A percentile compares a stretch with the other conserved stretches of the same genome.
These are phyloP conservation scores for Pseudomicrostroma phylloplanum DNA, from an alignment of 1,284 basidiomycete species.

Conservation along the genomic window DNA sequence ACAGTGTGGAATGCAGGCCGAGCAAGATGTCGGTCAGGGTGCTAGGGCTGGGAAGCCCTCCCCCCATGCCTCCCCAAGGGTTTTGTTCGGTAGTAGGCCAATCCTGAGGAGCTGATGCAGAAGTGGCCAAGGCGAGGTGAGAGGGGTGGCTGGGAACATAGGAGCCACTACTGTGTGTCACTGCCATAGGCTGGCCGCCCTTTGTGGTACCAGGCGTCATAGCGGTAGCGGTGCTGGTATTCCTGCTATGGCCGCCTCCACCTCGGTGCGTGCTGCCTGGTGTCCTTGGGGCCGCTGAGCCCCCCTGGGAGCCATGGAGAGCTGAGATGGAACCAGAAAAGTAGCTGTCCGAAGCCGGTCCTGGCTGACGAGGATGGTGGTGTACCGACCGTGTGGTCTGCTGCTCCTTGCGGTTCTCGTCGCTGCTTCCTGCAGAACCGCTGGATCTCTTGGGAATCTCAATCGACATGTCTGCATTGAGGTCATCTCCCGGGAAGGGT, in stretches of 20 bases:
- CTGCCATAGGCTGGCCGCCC: constrained; percentile 42
- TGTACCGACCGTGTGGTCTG: not conserved
- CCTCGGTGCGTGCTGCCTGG: not conserved
- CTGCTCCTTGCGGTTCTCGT: constrained; percentile 4
- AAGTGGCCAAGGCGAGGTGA: not conserved
- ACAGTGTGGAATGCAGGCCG: constrained; percentile 45
- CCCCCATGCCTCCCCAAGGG: constrained; percentile 12
- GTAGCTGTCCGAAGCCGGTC: constrained; percentile 1
- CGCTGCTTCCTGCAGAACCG: not conserved
- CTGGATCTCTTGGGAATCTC: not conserved
- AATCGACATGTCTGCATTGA: constrained; percentile 4
- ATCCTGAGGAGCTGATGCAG: not conserved
- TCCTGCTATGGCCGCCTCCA: not conserved
- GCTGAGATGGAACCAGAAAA: not conserved
- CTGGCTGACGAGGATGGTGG: constrained; percentile 7
- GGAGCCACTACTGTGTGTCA: not conserved
- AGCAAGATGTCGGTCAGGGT: constrained; percentile 49
- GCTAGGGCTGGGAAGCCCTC: constrained; percentile 45
- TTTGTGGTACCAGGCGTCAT: constrained; percentile 8
- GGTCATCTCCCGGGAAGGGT: not conserved
- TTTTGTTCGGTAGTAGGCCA: not conserved
- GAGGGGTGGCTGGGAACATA: not conserved
- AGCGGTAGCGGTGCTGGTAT: not conserved
- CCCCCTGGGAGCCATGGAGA: too few relatives aligned
- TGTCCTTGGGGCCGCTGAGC: not conserved